Conservation (phyloP, 192 early-diverging fungal species). For the Coemansia pectinata region DNA sequence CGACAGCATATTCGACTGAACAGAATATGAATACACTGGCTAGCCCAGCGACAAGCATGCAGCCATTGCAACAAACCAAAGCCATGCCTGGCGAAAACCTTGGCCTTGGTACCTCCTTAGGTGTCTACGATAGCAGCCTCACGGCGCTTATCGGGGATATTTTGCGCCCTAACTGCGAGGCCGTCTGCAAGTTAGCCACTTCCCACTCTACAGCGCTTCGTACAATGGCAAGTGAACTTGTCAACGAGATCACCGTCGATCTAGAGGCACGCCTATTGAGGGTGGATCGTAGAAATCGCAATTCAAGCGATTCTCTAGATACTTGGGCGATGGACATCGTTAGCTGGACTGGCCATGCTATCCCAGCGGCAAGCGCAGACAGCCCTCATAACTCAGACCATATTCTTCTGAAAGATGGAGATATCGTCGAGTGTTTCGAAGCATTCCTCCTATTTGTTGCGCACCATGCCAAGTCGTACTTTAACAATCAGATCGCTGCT, state of each 20-base stretch:
- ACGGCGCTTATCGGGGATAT: neutral
- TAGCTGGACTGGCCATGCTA: neutral
- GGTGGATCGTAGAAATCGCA: neutral
- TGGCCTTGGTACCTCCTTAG: no score
- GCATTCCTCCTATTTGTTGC: neutral
- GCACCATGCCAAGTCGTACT: neutral
- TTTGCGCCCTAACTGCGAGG: neutral
- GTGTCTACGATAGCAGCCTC: no score
- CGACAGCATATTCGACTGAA: no score
- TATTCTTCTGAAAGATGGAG: neutral
- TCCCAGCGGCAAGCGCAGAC: neutral
- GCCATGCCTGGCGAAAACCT: no score
- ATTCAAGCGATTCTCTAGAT: neutral
- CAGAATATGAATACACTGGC: no score
- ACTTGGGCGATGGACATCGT: neutral
- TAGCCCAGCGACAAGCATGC: no score
- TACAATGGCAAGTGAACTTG: neutral
- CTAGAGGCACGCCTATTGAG: neutral
- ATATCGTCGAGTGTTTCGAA: neutral
- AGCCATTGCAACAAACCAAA: no score
- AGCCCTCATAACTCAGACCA: neutral
- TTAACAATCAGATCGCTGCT: neutral
- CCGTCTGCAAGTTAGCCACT: neutral
- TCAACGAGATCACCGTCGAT: neutral
- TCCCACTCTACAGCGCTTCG: neutral